Base-by-base conservation (phyloP, 208 protist species). In the Trypanosomatidae sp. region DNA sequence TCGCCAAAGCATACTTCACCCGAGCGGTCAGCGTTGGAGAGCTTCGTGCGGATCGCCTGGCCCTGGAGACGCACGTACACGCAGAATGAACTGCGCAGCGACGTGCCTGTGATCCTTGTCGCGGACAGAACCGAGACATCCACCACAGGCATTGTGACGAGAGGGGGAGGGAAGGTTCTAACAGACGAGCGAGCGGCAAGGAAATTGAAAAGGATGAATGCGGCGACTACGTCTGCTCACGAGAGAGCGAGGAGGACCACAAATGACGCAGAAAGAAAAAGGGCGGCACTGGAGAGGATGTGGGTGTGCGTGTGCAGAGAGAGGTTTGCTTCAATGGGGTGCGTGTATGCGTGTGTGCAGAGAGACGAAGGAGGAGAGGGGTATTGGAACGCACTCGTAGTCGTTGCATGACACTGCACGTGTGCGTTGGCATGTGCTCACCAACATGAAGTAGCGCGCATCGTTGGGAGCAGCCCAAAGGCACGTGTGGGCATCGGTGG, bases 61-160 rank as follows among this genome's bases (percentile, higher is more conserved):
- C 83, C 83, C 30, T 90, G 82, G 33, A 90, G 78, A 28, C 86
- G 86, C 39, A 90, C 80, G 46, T 86, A 88, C 22, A 82, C 86
- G 41, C 68, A 78, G 69, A 88, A 86, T 6, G 73, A 67, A 41
- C 82, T 84, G 53, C 81, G 79, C 30, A 36, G n/a, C 12, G 77
- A 80, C 53, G 75, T 59, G 5, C 77, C 82, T 0, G 28, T 28
- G 30, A 88, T 72, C n/a, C 86, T 66, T 10, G 72, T 59, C 19
- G 74, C 86, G 25, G 58, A 68, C 12, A 88, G 47, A 41, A 90
- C 80, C 36, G 65, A 78, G 25, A 90, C 81, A 36, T 87, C 80
- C 6, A 90, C 50, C 0, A 79, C 78, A 0, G 82, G 80, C 82
- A 87, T 90, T 2, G 17, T 28, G 66, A 56, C 8, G 22, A 39